phyloP scores from a whole-genome alignment of 169 alveolate species.

The Eimeria zaria region DNA sequence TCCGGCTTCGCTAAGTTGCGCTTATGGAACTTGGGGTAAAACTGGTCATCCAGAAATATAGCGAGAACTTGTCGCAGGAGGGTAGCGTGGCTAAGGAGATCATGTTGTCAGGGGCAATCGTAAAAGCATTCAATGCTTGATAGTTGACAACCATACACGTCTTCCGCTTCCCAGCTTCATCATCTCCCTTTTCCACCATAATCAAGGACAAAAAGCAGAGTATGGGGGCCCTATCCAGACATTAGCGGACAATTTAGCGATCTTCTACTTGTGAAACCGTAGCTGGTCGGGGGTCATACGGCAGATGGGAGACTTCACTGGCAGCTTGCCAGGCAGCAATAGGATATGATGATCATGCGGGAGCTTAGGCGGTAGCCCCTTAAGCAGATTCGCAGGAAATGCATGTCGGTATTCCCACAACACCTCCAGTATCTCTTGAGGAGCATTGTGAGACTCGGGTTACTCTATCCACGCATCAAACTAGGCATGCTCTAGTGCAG shows the following conservation, averaged over 20 bases:
- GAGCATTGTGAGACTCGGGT: neutral
- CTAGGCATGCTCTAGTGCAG: neutral
- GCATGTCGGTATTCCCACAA: neutral
- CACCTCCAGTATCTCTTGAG: neutral
- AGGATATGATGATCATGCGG: neutral
- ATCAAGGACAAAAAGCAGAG: neutral
- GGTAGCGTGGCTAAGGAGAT: too few species aligned
- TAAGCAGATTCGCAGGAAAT: neutral
- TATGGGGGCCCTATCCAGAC: neutral
- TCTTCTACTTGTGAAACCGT: neutral
- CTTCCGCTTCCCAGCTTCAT: neutral
- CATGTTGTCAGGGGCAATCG: too few species aligned
- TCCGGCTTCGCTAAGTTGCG: neutral
- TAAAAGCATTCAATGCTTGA: too few species aligned
- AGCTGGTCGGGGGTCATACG: neutral
- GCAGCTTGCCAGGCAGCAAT: slow-evolving; percentile 1
- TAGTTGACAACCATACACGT: too few species aligned
- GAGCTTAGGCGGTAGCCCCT: neutral
- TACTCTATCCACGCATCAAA: neutral
- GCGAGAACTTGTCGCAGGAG: neutral
- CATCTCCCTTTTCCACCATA: neutral
- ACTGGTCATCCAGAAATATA: neutral
- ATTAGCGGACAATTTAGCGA: neutral
- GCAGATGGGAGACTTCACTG: neutral
- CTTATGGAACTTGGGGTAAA: neutral